Percentiles rank a stretch among this genome's conserved stretches.
Evolutionary conservation across 1,284 basidiomycete species (phyloP).

Genomic region (Cryptococcus neoformans): DNA sequence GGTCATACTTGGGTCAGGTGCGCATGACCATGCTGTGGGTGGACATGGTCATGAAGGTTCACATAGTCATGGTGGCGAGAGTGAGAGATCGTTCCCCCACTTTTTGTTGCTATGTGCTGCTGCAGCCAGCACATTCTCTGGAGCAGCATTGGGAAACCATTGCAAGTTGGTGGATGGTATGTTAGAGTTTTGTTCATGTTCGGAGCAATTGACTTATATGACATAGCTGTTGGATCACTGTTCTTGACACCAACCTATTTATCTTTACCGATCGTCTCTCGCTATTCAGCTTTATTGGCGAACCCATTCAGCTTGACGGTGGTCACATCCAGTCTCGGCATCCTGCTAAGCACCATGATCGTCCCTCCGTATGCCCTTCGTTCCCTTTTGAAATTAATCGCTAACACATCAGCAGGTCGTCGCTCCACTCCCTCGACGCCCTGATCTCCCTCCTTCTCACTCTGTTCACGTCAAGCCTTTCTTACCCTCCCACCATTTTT

Average conservation of each 20-base stretch:
- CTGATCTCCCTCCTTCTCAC: constrained; percentile 70
- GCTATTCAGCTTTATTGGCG: constrained; percentile 26
- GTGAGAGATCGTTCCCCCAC: constrained; percentile 54
- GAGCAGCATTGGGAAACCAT: constrained; percentile 64
- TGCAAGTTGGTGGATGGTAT: constrained; percentile 63
- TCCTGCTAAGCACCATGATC: constrained; percentile 42
- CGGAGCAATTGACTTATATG: not conserved
- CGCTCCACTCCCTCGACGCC: constrained; percentile 67
- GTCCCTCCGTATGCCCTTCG: constrained; percentile 55
- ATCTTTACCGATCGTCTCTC: constrained; percentile 14
- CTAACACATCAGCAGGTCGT: constrained; percentile 14
- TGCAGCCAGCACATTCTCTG: constrained; percentile 48
- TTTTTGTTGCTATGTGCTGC: constrained; percentile 59
- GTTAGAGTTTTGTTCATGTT: constrained; percentile 22
- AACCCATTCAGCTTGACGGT: constrained; percentile 54
- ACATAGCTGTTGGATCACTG: constrained; percentile 37
- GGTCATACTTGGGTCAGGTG: constrained; percentile 59
- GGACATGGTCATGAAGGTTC: constrained; percentile 51
- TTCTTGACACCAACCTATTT: constrained; percentile 32
- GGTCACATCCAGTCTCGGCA: constrained; percentile 44
- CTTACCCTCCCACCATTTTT: constrained; percentile 72
- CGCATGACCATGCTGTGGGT: constrained; percentile 53
- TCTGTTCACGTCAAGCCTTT: constrained; percentile 69
- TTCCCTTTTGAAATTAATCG: not conserved
- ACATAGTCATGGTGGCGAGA: constrained; percentile 22